Evolutionary conservation across 2,329 filamentous ascomycete genomes (phyloP), one percentile per base, ranked within the genome.

Genomic region (Cercospora sp.): DNA sequence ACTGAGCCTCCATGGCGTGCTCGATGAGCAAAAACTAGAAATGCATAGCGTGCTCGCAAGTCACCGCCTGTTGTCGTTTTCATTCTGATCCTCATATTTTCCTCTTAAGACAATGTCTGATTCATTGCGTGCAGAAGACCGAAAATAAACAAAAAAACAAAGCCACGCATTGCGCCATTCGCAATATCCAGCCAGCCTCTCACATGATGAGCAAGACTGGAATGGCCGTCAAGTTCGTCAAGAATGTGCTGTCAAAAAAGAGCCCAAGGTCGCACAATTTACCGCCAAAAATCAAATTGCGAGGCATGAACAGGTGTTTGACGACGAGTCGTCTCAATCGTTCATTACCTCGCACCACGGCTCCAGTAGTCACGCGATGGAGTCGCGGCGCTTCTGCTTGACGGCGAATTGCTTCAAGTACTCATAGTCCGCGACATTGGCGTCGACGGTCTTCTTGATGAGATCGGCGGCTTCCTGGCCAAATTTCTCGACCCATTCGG

Each of bases 351-450:
- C 36, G 42, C 60, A 62, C 60, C 60, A 63, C n/a, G 61, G 61
- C 53, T 64, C 51, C 16, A 62, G 60, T n/a, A 62, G 60, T 62
- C 60, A 62, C 36, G 60, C 60, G 42, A 65, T 65, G 57, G 64
- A 65, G 23, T 65, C 64, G 12, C 64, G 45, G 3, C 64, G 51
- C 65, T 67, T 65, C 45, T 64, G 65, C 48, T 59, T 64, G 31
- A 72, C 84, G 69, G 89, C 89, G 80, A 92, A 95, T 75, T 87
- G 85, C 85, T 91, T 94, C 79, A 95, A 81, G 77, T 94, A 93
- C 80, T 94, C 90, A 78, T 95, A 95, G 77, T 93, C 86, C 61
- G 85, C 83, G 59, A 91, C 81, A 75, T 93, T 94, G 64, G 86
- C 89, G 69, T 91, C 85, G 42, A 94, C 91, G 12, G 86, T 89